A percentile compares a stretch with the other conserved stretches of the same genome.
phyloP scores from a whole-genome alignment of 768 basidiomycete genomes.

The Amyloporia xantha region DNA sequence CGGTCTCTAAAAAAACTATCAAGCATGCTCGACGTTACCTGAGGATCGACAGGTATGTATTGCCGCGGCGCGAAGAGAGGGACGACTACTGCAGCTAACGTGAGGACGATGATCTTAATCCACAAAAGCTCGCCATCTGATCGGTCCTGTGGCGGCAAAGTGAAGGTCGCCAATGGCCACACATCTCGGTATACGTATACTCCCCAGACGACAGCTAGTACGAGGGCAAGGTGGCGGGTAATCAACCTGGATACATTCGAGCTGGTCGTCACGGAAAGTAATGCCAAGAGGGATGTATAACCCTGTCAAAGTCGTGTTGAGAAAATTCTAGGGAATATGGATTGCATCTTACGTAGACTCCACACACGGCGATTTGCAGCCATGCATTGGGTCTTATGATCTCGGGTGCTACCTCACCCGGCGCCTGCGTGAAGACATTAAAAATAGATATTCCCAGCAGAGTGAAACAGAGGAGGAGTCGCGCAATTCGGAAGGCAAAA shows the following conservation, averaged over 20 bases:
- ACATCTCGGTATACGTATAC: slow-evolving; percentile 55
- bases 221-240: slow-evolving; percentile 40
- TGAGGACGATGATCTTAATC: slow-evolving; percentile 43
- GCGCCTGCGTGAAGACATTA: slow-evolving; percentile 27
- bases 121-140: slow-evolving; percentile 45
- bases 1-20: neutral
- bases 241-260: slow-evolving; percentile 12
- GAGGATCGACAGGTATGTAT: slow-evolving; percentile 53
- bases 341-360: slow-evolving; percentile 11
- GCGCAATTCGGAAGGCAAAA: slow-evolving; percentile 40
- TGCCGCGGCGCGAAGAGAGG: slow-evolving; percentile 50
- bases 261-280: slow-evolving; percentile 13
- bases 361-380: slow-evolving; percentile 10
- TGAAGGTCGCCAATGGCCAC: slow-evolving; percentile 52
- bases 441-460: slow-evolving; percentile 47
- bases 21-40: slow-evolving; percentile 25
- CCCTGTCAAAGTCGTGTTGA: slow-evolving; percentile 6
- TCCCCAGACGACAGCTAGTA: slow-evolving; percentile 39
- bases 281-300: slow-evolving; percentile 19
- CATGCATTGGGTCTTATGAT: neutral
- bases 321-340: no score
- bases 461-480: slow-evolving; percentile 37
- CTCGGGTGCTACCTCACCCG: neutral
- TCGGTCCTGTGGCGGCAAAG: slow-evolving; percentile 41
- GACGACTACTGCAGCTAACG: slow-evolving; percentile 38